phyloP scores from a whole-genome alignment of 2,329 filamentous ascomycete genomes.

The Hawksworthiomyces lignivorus region DNA sequence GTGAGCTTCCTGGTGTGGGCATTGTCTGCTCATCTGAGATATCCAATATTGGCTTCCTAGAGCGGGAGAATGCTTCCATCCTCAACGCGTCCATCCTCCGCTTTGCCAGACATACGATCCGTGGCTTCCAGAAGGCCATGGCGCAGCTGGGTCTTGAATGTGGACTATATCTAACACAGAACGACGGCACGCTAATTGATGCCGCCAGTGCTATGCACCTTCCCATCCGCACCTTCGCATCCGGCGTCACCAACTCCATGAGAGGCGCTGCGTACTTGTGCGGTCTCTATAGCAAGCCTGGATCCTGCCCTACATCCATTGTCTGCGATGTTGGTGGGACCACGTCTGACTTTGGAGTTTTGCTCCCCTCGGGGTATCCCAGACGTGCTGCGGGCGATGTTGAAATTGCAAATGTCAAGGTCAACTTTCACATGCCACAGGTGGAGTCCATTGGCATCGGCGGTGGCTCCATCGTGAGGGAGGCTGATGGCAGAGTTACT shows the following conservation, averaged over 20 bases:
- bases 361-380: conserved; percentile 55
- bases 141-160: conserved; percentile 40
- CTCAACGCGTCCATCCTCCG: conserved; percentile 54
- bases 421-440: conserved; percentile 52
- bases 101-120: conserved; percentile 50
- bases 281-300: no score
- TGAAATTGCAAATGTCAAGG: conserved; percentile 53
- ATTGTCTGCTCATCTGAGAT: conserved; percentile 45
- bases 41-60: conserved; percentile 47
- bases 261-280: conserved; percentile 54
- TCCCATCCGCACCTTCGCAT: conserved; percentile 55
- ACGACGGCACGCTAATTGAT: conserved; percentile 54
- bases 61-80: conserved; percentile 58
- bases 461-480: conserved; percentile 47
- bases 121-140: conserved; percentile 46
- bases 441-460: conserved; percentile 54
- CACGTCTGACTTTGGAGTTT: conserved; percentile 54
- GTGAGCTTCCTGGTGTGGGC: conserved; percentile 32
- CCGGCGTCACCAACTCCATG: conserved; percentile 57
- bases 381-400: conserved; percentile 55
- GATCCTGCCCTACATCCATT: no score
- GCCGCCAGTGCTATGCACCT: conserved; percentile 44
- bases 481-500: no score
- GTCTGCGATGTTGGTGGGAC: conserved; percentile 62
- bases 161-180: conserved; percentile 54